phyloP scores from a whole-genome alignment of 2,329 filamentous ascomycete genomes.

The Stagonosporopsis rhizophila region DNA sequence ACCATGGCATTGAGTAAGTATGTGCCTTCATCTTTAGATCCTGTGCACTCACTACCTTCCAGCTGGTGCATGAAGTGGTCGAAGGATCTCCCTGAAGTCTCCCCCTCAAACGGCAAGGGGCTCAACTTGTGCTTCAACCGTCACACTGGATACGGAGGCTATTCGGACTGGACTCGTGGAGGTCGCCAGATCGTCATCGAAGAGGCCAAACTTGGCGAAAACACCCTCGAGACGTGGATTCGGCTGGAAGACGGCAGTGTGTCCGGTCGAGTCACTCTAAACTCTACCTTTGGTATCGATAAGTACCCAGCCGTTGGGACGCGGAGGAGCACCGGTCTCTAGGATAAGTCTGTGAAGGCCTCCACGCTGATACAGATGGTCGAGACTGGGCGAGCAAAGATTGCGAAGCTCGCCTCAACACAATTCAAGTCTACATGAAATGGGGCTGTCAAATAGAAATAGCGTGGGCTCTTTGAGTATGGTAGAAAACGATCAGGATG shows the following conservation, averaged over 20 bases:
- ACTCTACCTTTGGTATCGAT: slow-evolving; percentile 66
- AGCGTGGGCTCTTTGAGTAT: neutral
- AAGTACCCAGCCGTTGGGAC: slow-evolving; percentile 53
- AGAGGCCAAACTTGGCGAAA: slow-evolving; percentile 50
- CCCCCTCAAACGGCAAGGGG: slow-evolving; percentile 52
- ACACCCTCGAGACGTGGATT: slow-evolving; percentile 65
- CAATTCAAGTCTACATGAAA: neutral
- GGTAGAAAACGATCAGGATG: too few relatives aligned
- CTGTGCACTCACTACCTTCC: neutral
- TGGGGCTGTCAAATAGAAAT: neutral
- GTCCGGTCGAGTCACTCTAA: slow-evolving; percentile 62
- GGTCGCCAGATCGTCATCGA: slow-evolving; percentile 62
- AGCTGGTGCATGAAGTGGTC: slow-evolving; percentile 53
- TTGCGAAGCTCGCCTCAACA: neutral
- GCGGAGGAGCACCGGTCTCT: slow-evolving; percentile 6
- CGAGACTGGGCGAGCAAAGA: neutral
- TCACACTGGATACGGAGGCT: slow-evolving; percentile 74
- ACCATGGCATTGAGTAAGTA: slow-evolving; percentile 57
- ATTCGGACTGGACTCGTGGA: slow-evolving; percentile 69
- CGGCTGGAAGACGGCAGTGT: slow-evolving; percentile 63
- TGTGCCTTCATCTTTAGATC: too few relatives aligned
- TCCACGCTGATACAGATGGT: neutral
- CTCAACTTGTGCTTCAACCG: slow-evolving; percentile 65
- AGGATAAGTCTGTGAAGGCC: neutral
- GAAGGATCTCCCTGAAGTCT: slow-evolving; percentile 36